These are phyloP conservation scores for Cyanodermella asteris DNA, from an alignment of 2,329 filamentous ascomycete species.

Conservation along the genomic window DNA sequence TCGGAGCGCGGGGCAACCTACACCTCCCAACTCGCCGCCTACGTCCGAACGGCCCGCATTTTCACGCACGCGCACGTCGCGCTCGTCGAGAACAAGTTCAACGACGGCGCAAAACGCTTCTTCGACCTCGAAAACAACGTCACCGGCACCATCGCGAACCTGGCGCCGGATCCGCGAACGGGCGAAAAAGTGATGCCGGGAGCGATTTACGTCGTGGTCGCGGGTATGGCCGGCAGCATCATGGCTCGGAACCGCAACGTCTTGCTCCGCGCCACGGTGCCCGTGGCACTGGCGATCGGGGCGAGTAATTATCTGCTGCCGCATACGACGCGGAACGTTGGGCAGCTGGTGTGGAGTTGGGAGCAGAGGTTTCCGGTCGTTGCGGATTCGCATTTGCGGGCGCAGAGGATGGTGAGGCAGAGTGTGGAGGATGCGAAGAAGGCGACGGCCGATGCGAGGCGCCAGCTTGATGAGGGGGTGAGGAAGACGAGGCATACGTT, in stretches of 20 bases:
- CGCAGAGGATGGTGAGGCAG: constrained; percentile 46
- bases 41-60: constrained; percentile 61
- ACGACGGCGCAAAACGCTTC: too few relatives aligned
- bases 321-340: constrained; percentile 73
- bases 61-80: constrained; percentile 58
- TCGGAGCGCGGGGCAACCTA: too few relatives aligned
- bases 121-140: constrained; percentile 76
- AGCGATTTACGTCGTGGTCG: constrained; percentile 75
- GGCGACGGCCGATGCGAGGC: constrained; percentile 47
- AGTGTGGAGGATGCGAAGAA: constrained; percentile 53
- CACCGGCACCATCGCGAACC: constrained; percentile 67
- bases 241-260: constrained; percentile 72
- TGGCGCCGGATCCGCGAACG: constrained; percentile 66
- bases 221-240: constrained; percentile 87
- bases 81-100: constrained; percentile 59
- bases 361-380: constrained; percentile 73
- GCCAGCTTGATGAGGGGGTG: constrained; percentile 63
- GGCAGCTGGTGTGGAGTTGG: constrained; percentile 72
- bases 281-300: constrained; percentile 57
- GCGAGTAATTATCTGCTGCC: constrained; percentile 73
- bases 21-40: constrained; percentile 73
- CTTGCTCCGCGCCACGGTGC: constrained; percentile 53
- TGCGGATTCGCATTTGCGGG: constrained; percentile 55
- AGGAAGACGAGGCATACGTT: constrained; percentile 51
- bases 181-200: constrained; percentile 82